Evolutionary conservation across 345 rosid species (phyloP).

Genomic region (Lepidium sativum): DNA sequence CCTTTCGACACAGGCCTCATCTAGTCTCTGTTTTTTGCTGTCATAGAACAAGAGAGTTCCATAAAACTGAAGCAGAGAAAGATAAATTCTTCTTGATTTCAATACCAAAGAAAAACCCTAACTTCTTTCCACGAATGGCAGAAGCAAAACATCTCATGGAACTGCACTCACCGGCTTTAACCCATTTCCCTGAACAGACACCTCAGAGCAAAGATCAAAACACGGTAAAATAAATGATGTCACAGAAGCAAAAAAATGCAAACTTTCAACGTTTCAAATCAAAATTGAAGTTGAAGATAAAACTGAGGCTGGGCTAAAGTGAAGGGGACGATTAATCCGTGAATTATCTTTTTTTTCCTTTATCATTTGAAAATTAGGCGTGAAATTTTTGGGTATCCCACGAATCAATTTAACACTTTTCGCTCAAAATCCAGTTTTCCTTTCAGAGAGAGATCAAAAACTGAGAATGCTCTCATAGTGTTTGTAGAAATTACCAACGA

Average conservation of each 20-base stretch:
- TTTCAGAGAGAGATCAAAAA: neutral
- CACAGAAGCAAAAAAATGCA: neutral
- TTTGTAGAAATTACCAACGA: constrained; percentile 34
- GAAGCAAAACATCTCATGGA: constrained; percentile 43
- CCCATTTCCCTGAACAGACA: constrained; percentile 35
- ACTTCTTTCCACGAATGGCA: constrained; percentile 55
- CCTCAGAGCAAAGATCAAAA: neutral
- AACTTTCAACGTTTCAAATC: neutral
- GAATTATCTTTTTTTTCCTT: neutral
- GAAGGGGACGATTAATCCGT: neutral
- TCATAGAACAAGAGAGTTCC: neutral
- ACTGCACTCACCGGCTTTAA: constrained; percentile 22
- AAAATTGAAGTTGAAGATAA: neutral
- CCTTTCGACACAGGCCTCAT: constrained; percentile 89
- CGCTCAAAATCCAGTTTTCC: neutral
- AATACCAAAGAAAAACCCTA: neutral
- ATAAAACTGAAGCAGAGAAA: neutral
- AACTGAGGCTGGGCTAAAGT: neutral
- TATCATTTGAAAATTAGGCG: neutral
- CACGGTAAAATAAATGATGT: neutral
- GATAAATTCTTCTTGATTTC: neutral
- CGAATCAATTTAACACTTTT: neutral
- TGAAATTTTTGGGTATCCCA: neutral
- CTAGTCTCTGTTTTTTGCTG: constrained; percentile 72
- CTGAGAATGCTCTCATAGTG: constrained; percentile 9